Percentiles rank a stretch among this genome's conserved stretches.
phyloP scores from a whole-genome alignment of 352 stramenopile species.

The Globisporangium recalcitrans region DNA sequence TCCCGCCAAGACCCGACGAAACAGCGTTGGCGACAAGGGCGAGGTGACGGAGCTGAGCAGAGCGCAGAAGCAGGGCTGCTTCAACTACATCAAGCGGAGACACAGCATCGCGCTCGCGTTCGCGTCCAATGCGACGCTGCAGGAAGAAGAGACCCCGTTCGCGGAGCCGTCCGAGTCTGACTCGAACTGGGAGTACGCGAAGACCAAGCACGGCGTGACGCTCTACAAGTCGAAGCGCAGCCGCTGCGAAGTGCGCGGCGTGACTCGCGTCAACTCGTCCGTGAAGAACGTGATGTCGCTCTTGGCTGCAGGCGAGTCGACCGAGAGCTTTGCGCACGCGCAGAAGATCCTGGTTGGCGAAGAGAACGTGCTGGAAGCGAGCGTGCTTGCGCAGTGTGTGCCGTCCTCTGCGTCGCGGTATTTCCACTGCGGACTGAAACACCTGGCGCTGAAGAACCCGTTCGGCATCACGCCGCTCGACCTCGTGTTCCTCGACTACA shows the following conservation, averaged over 20 bases:
- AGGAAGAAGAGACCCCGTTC: conserved; percentile 1
- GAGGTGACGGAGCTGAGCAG: conserved; percentile 28
- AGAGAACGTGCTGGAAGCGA: conserved; percentile 63
- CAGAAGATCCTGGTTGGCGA: conserved; percentile 56
- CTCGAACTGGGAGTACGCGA: conserved; percentile 57
- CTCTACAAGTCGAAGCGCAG: conserved; percentile 65
- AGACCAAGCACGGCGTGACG: conserved; percentile 67
- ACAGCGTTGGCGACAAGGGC: conserved; percentile 19
- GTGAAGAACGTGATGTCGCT: conserved; percentile 83
- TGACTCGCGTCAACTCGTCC: conserved; percentile 69
- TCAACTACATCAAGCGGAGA: conserved; percentile 75
- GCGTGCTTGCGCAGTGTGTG: conserved; percentile 61
- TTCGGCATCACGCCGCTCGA: conserved; percentile 60
- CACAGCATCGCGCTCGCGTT: conserved; percentile 73
- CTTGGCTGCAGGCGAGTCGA: conserved; percentile 45
- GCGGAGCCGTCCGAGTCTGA: conserved; percentile 7
- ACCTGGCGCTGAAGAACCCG: conserved; percentile 76
- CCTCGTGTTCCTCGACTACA: conserved; percentile 83
- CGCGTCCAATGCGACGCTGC: conserved; percentile 28
- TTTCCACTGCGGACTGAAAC: conserved; percentile 84
- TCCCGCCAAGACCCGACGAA: conserved; percentile 6
- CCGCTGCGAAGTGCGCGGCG: conserved; percentile 65
- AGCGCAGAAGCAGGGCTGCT: conserved; percentile 77
- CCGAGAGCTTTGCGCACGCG: conserved; percentile 47
- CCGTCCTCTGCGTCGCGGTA: conserved; percentile 47